Conservation (phyloP, 1,139 yeast genomes). For the Taphrina flavorubra region DNA sequence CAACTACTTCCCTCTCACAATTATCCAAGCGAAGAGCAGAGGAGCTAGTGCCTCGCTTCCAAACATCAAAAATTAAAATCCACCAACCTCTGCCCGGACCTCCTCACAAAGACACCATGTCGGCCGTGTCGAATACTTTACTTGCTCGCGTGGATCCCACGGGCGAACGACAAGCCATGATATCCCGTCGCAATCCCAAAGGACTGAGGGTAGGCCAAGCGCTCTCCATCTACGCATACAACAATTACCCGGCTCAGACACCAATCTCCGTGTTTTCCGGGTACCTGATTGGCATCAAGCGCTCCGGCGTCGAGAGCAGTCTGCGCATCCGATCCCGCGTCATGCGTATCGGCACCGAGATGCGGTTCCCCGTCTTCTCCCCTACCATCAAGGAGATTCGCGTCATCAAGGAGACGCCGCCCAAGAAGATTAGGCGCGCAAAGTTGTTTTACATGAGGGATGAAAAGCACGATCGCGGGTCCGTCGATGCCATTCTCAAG, state of each 20-base stretch:
- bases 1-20: slow-evolving; percentile 12
- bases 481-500: slow-evolving; percentile 40
- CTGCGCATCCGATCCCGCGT: slow-evolving; percentile 46
- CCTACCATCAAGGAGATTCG: slow-evolving; percentile 45
- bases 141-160: slow-evolving; percentile 31
- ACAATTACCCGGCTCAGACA: slow-evolving; percentile 37
- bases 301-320: slow-evolving; percentile 48
- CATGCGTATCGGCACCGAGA: slow-evolving; percentile 47
- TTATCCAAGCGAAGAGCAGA: background rate
- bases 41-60: slow-evolving; percentile 2
- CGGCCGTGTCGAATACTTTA: slow-evolving; percentile 8
- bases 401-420: slow-evolving; percentile 45
- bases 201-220: slow-evolving; percentile 42
- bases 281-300: slow-evolving; percentile 46
- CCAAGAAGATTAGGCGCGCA: slow-evolving; percentile 46
- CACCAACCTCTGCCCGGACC: slow-evolving; percentile 36
- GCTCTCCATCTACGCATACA: slow-evolving; percentile 42
- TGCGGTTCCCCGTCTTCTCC: slow-evolving; percentile 47
- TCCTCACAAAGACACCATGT: slow-evolving; percentile 25
- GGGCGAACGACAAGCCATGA: slow-evolving; percentile 32
- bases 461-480: slow-evolving; percentile 39
- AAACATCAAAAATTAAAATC: slow-evolving; percentile 22
- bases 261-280: slow-evolving; percentile 45
- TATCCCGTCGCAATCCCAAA: slow-evolving; percentile 30
- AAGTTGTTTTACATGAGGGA: slow-evolving; percentile 51